A percentile compares a stretch with the other conserved stretches of the same genome.
Conservation (phyloP, 192 early-diverging fungal species). For the Geranomyces variabilis region DNA sequence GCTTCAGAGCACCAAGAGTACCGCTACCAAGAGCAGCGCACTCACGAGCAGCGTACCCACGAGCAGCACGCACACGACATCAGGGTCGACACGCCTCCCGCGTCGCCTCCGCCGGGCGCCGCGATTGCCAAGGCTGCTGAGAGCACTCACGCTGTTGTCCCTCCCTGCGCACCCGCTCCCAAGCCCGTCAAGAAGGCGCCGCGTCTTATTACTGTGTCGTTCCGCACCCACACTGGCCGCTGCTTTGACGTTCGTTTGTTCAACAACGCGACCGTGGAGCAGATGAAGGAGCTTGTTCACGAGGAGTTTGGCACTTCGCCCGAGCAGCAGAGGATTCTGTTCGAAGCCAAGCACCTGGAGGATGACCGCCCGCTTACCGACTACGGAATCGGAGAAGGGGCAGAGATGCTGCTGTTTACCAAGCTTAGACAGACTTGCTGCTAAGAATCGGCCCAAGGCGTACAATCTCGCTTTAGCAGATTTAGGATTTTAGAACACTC, state of each 20-base stretch:
- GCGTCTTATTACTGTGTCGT: background rate
- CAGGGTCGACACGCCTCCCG: no score
- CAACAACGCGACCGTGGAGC: conserved; percentile 71
- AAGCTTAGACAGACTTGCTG: no score
- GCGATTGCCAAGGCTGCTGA: no score
- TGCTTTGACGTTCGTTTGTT: conserved; percentile 59
- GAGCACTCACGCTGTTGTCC: no score
- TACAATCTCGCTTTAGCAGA: no score
- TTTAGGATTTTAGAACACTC: no score
- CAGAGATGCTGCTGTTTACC: background rate
- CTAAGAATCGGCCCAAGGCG: no score
- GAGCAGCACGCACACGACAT: no score
- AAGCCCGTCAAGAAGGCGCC: background rate
- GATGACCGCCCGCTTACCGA: background rate
- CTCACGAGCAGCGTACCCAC: no score
- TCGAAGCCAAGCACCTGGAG: conserved; percentile 3
- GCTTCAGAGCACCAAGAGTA: no score
- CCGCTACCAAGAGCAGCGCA: no score
- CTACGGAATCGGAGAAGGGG: background rate
- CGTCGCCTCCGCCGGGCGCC: no score
- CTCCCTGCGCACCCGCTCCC: background rate
- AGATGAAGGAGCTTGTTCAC: conserved; percentile 84
- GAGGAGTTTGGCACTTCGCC: conserved; percentile 74
- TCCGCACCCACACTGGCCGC: background rate
- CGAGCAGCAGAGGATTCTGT: conserved; percentile 1